These are phyloP conservation scores for Sclerotinia trifoliorum DNA, from an alignment of 2,329 filamentous ascomycete species.

Conservation along the genomic window DNA sequence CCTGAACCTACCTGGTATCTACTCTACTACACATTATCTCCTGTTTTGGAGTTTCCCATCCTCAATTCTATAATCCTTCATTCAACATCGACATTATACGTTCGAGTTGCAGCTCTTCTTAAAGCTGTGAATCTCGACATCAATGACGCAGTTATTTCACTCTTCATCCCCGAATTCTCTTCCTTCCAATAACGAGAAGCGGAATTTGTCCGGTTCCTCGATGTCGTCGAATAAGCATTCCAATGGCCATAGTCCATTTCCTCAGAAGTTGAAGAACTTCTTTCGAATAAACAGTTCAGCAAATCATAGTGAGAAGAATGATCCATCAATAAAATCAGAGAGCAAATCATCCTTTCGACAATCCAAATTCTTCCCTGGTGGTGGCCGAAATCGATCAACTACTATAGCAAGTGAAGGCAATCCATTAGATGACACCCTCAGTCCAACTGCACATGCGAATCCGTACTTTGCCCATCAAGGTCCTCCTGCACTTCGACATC, in stretches of 20 bases:
- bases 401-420: slow-evolving; percentile 94
- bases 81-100: slow-evolving; percentile 2
- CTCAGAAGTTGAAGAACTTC: slow-evolving; percentile 68
- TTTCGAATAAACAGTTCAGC: slow-evolving; percentile 62
- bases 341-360: slow-evolving; percentile 64
- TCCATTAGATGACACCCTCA: slow-evolving; percentile 80
- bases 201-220: slow-evolving; percentile 38
- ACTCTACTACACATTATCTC: neutral
- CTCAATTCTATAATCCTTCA: neutral
- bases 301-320: slow-evolving; percentile 42
- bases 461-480: slow-evolving; percentile 98
- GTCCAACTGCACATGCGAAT: slow-evolving; percentile 91
- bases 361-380: slow-evolving; percentile 83
- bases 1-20: neutral
- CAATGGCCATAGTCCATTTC: slow-evolving; percentile 58
- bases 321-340: slow-evolving; percentile 40
- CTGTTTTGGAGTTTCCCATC: neutral
- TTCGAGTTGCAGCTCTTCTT: slow-evolving; percentile 35
- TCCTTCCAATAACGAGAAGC: slow-evolving; percentile 38
- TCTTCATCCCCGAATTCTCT: slow-evolving; percentile 32
- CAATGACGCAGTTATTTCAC: slow-evolving; percentile 39
- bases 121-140: slow-evolving; percentile 31
- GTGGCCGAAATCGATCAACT: slow-evolving; percentile 82
- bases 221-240: slow-evolving; percentile 51
- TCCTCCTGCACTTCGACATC: slow-evolving; percentile 86